Percentiles rank a stretch among this genome's conserved stretches.
Conservation (phyloP, 768 basidiomycete genomes). For the Podaxis sp. region DNA sequence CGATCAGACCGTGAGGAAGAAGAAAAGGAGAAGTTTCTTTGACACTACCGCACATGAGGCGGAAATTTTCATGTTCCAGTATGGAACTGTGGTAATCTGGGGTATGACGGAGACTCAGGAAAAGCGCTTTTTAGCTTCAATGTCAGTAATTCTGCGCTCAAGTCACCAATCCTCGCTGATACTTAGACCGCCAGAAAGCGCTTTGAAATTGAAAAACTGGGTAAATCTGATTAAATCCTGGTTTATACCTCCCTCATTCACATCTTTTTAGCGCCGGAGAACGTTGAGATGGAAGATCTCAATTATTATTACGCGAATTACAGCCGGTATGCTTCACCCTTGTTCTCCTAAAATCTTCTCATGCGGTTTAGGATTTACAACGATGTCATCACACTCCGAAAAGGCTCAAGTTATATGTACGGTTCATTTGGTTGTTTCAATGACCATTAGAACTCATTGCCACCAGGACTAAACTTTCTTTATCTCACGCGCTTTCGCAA, state of each 20-base stretch:
- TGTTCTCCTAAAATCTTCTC: constrained; percentile 4
- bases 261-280: constrained; percentile 65
- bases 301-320: constrained; percentile 98
- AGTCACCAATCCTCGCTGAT: constrained; percentile 17
- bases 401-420: constrained; percentile 94
- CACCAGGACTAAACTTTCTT: constrained; percentile 87
- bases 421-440: constrained; percentile 29
- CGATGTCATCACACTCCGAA: constrained; percentile 93
- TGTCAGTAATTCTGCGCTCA: constrained; percentile 53
- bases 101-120: constrained; percentile 96
- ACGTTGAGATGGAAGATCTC: constrained; percentile 94
- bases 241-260: constrained; percentile 13
- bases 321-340: constrained; percentile 61
- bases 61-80: constrained; percentile 92
- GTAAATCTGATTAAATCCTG: constrained; percentile 33
- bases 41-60: constrained; percentile 66
- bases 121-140: constrained; percentile 83
- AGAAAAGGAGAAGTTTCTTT: constrained; percentile 63
- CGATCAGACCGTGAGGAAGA: constrained; percentile 35
- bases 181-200: constrained; percentile 62
- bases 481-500: constrained; percentile 94
- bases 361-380: constrained; percentile 75
- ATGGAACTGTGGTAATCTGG: constrained; percentile 96
- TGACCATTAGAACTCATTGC: constrained; percentile 10
- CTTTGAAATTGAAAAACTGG: constrained; percentile 89